These are phyloP conservation scores for Metarhizium brunneum DNA, from an alignment of 2,329 filamentous ascomycete species.

Conservation along the genomic window DNA sequence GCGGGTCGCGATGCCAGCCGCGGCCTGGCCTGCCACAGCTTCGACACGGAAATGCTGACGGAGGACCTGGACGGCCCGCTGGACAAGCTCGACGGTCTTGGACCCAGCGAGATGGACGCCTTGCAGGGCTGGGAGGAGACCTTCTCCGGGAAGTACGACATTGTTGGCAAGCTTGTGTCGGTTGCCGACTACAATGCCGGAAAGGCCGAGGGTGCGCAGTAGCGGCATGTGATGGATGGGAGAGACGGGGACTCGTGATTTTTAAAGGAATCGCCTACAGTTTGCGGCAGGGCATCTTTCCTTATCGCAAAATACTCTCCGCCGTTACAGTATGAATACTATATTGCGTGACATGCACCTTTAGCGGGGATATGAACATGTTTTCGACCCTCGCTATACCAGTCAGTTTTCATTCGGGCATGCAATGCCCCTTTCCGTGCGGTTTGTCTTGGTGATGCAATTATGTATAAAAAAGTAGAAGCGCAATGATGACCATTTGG, in stretches of 20 bases:
- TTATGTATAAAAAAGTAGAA: neutral
- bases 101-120: conserved; percentile 69
- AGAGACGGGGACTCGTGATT: neutral
- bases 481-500: neutral
- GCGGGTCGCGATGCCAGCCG: conserved; percentile 84
- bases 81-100: conserved; percentile 65
- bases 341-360: neutral
- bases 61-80: conserved; percentile 78
- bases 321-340: neutral
- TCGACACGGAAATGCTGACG: conserved; percentile 92
- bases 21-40: conserved; percentile 82
- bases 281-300: neutral
- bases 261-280: neutral
- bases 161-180: conserved; percentile 78
- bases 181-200: conserved; percentile 27
- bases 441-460: neutral
- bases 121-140: conserved; percentile 87
- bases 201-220: conserved; percentile 3
- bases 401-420: neutral
- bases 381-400: too few species aligned
- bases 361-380: neutral
- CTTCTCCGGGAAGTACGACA: conserved; percentile 86
- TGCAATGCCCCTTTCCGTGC: neutral
- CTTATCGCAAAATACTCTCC: neutral
- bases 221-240: too few species aligned